Evolutionary conservation across 2,329 filamentous ascomycete genomes (phyloP).

Genomic region (Epichloe sp.): DNA sequence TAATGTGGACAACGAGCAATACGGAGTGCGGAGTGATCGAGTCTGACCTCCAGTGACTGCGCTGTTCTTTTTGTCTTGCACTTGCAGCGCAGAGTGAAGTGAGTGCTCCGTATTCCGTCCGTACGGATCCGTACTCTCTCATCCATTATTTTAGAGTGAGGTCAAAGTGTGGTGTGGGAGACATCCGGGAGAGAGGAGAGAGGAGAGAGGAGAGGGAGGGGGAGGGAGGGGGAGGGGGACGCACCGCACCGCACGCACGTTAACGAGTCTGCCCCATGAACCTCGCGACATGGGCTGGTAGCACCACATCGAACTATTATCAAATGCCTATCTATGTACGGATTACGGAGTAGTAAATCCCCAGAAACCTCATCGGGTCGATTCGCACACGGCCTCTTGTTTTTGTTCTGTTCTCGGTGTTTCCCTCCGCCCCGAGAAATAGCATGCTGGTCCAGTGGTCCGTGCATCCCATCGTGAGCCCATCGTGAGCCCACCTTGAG

Average conservation of each 20-base stretch:
- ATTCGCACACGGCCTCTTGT: background rate
- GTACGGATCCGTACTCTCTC: too few species aligned
- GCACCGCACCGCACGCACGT: too few species aligned
- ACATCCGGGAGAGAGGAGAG: too few species aligned
- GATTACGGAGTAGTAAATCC: background rate
- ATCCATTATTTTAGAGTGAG: too few species aligned
- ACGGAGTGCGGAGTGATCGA: background rate
- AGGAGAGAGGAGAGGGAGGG: too few species aligned
- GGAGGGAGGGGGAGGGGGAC: too few species aligned
- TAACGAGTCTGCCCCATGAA: background rate
- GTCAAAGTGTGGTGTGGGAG: too few species aligned
- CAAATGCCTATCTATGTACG: background rate
- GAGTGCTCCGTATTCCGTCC: too few species aligned
- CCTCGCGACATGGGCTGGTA: background rate
- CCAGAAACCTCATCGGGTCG: background rate
- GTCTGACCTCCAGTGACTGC: background rate
- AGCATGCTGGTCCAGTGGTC: constrained; percentile 4
- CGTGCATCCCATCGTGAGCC: constrained; percentile 16
- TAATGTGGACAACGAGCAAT: too few species aligned
- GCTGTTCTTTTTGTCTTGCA: too few species aligned
- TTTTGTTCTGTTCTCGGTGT: background rate
- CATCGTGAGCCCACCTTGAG: background rate
- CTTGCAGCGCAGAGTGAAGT: too few species aligned
- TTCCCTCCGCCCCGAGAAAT: background rate
- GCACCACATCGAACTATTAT: background rate